Evolutionary conservation across 2,329 filamentous ascomycete genomes (phyloP).

Genomic region (Diplocarpon mali): DNA sequence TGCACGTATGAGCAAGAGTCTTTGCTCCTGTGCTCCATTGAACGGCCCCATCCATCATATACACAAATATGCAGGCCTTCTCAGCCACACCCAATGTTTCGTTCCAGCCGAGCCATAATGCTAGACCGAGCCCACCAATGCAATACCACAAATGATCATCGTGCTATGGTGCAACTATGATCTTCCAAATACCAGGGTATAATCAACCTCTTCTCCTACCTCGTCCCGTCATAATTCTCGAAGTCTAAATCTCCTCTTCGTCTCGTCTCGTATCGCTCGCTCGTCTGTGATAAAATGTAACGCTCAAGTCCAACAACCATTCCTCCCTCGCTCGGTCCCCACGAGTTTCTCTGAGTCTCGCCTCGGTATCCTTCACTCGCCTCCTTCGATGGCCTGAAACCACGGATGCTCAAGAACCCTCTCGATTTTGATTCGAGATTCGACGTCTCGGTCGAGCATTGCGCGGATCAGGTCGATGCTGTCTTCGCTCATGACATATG

Average conservation of each 20-base stretch:
- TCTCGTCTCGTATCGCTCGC: background rate
- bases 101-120: background rate
- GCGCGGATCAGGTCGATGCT: conserved; percentile 83
- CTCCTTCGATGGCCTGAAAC: conserved; percentile 29
- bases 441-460: conserved; percentile 88
- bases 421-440: conserved; percentile 71
- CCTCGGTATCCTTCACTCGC: conserved; percentile 19
- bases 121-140: background rate
- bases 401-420: conserved; percentile 86
- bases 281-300: background rate
- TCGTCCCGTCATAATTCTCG: conserved; percentile 1
- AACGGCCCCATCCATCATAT: background rate
- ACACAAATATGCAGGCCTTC: background rate
- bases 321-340: background rate
- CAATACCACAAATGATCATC: background rate
- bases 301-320: conserved; percentile 2
- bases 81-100: background rate
- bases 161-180: background rate
- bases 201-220: background rate
- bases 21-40: too few species aligned
- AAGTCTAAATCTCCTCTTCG: conserved; percentile 4
- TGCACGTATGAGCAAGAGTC: too few species aligned
- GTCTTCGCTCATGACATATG: conserved; percentile 78
- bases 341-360: conserved; percentile 5
- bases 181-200: background rate